A percentile compares a stretch with the other conserved stretches of the same genome.
phyloP scores from a whole-genome alignment of 23 red algal genomes.

The Gracilaria caudata region DNA sequence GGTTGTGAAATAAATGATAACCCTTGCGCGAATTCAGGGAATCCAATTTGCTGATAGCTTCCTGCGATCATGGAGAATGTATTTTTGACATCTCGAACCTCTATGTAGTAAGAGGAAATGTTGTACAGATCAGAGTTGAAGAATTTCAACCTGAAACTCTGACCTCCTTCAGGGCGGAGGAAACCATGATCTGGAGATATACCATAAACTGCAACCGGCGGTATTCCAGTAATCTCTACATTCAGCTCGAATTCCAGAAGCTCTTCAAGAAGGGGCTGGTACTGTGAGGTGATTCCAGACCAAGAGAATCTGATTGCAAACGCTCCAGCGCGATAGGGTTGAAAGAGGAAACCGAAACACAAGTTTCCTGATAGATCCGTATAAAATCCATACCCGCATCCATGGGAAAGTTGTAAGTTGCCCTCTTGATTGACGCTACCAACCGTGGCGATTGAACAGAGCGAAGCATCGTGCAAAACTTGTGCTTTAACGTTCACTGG shows the following conservation, averaged over 20 bases:
- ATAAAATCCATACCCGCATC: conserved; percentile 74
- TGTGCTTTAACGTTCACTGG: conserved; percentile 25
- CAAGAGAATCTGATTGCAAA: conserved; percentile 55
- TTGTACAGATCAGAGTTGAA: conserved; percentile 47
- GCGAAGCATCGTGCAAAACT: conserved; percentile 21
- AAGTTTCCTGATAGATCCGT: conserved; percentile 26
- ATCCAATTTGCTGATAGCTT: conserved; percentile 34
- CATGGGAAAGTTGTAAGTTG: conserved; percentile 14
- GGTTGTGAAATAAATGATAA: conserved; percentile 48
- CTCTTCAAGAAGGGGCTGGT: conserved; percentile 30
- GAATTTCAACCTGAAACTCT: conserved; percentile 20
- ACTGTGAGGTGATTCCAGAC: conserved; percentile 34
- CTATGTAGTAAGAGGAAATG: conserved; percentile 23
- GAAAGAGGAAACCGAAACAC: conserved; percentile 55
- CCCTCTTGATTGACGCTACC: conserved; percentile 2
- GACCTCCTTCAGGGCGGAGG: conserved; percentile 65
- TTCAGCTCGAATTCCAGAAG: conserved; percentile 30
- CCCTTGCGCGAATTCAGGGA: conserved; percentile 46
- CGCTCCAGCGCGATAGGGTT: conserved; percentile 45
- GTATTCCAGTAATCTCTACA: conserved; percentile 45
- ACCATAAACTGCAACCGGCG: conserved; percentile 49
- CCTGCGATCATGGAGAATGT: conserved; percentile 45
- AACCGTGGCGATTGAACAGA: conserved; percentile 19
- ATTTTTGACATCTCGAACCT: conserved; percentile 32
- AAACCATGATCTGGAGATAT: conserved; percentile 36